Conservation (phyloP, 371 early-diverging fungal species). For the Mucor irregularis region DNA sequence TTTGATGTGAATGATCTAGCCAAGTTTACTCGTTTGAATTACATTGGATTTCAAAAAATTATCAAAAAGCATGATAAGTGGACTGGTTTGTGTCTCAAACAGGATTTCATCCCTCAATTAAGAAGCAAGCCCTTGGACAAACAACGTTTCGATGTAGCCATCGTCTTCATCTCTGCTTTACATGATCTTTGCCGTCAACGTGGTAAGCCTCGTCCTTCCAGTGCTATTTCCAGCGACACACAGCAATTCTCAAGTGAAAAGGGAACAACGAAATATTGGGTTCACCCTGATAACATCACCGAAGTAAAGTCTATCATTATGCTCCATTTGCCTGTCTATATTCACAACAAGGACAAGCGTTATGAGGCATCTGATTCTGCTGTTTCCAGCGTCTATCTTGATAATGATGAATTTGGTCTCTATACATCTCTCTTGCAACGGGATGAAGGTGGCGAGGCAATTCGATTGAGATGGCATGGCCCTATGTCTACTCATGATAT, state of each 20-base stretch:
- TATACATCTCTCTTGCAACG: conserved; percentile 93
- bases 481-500: conserved; percentile 50
- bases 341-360: conserved; percentile 68
- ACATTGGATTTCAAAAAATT: conserved; percentile 92
- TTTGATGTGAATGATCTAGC: conserved; percentile 86
- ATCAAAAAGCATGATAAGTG: conserved; percentile 94
- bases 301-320: conserved; percentile 94
- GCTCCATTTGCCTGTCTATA: conserved; percentile 93
- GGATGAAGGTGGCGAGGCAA: conserved; percentile 92
- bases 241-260: conserved; percentile 53
- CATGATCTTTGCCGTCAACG: conserved; percentile 44
- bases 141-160: conserved; percentile 59
- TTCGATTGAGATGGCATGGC: conserved; percentile 92
- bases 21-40: conserved; percentile 90
- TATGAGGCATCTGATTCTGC: conserved; percentile 58
- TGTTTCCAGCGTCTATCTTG: conserved; percentile 93
- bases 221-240: conserved; percentile 11
- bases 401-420: conserved; percentile 90
- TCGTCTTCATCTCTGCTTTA: conserved; percentile 47
- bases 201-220: conserved; percentile 33
- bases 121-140: conserved; percentile 53
- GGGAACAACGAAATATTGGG: conserved; percentile 97
- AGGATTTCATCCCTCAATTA: conserved; percentile 79
- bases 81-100: conserved; percentile 69
- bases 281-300: conserved; percentile 97